phyloP scores from a whole-genome alignment of 164 flowering plant species.

The Annona cherimola region DNA sequence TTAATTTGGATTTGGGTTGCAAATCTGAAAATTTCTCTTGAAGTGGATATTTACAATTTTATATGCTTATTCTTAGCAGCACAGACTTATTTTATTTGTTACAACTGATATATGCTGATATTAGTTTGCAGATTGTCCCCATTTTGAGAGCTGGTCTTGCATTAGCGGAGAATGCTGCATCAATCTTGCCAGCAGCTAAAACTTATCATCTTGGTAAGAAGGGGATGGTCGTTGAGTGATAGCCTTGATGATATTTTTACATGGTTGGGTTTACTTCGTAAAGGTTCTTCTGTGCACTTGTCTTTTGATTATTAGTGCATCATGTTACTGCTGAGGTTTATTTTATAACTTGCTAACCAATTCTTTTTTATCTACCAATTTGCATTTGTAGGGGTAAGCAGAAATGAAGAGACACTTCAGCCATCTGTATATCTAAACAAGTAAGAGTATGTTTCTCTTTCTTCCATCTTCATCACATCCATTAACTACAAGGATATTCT shows the following conservation, averaged over 20 bases:
- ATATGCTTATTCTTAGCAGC: neutral
- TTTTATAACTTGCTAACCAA: neutral
- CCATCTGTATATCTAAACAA: slow-evolving; percentile 83
- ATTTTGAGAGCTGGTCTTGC: slow-evolving; percentile 98
- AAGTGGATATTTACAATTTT: neutral
- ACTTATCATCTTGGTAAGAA: slow-evolving; percentile 83
- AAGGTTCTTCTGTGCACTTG: neutral
- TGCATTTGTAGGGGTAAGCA: slow-evolving; percentile 50
- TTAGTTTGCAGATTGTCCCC: slow-evolving; percentile 67
- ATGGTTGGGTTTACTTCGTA: neutral
- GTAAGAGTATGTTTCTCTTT: slow-evolving; percentile 38
- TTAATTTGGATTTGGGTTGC: neutral
- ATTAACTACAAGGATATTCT: too few relatives aligned
- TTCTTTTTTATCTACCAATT: slow-evolving; percentile 8
- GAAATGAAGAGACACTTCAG: slow-evolving; percentile 87
- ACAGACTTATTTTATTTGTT: slow-evolving; percentile 1
- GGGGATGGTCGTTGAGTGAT: neutral
- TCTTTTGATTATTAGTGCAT: neutral
- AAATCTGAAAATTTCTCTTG: neutral
- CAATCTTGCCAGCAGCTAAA: slow-evolving; percentile 81
- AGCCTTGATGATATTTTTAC: neutral
- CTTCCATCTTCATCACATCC: too few relatives aligned
- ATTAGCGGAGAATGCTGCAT: slow-evolving; percentile 82
- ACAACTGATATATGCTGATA: slow-evolving; percentile 11
- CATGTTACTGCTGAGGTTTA: neutral